Conservation (phyloP, 2,329 filamentous ascomycete species). For the Ophiostoma angusticollis region DNA sequence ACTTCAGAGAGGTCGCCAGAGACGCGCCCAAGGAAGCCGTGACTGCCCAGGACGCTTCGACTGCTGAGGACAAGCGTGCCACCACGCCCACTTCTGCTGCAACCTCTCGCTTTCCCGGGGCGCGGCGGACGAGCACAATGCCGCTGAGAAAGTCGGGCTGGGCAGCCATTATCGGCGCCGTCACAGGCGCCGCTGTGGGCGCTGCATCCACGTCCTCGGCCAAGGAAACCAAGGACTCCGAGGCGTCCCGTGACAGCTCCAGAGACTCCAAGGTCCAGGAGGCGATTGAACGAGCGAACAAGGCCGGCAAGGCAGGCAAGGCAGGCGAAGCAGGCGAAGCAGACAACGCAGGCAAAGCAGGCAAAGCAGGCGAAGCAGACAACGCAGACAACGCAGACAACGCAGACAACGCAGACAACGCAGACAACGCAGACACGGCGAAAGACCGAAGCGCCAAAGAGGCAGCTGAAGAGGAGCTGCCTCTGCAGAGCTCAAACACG, state of each 20-base stretch:
- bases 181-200: constrained; percentile 27
- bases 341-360: neutral
- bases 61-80: neutral
- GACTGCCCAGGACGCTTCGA: neutral
- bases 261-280: too few relatives aligned
- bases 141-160: constrained; percentile 27
- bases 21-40: neutral
- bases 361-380: neutral
- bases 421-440: constrained; percentile 12
- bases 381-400: neutral
- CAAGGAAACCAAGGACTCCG: too few relatives aligned
- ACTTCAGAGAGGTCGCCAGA: neutral
- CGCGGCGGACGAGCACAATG: constrained; percentile 17
- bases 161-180: constrained; percentile 39
- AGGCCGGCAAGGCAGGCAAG: neutral
- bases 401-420: neutral
- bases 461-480: neutral
- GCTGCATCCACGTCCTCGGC: constrained; percentile 12
- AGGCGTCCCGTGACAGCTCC: too few relatives aligned
- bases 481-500: too few relatives aligned
- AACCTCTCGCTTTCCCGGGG: constrained; percentile 9
- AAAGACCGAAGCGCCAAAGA: constrained; percentile 5
- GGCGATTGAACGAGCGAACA: too few relatives aligned
- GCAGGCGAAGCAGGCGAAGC: neutral
- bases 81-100: neutral